Evolutionary conservation across 1,284 basidiomycete genomes (phyloP).

Genomic region (Pascua guehoae): DNA sequence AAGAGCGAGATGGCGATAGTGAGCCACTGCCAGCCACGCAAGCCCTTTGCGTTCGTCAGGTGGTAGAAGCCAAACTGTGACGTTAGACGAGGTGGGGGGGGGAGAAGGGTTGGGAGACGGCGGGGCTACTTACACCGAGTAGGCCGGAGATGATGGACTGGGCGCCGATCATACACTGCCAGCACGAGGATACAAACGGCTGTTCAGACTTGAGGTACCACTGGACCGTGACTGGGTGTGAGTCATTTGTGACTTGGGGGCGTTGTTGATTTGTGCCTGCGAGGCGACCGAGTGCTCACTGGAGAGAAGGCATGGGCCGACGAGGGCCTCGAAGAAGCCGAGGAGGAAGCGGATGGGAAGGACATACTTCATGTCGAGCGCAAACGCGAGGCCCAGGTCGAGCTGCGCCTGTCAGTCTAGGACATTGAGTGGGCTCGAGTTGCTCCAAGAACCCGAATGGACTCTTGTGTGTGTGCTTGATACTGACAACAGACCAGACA

Average conservation of each 20-base stretch:
- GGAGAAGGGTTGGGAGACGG: too few relatives aligned
- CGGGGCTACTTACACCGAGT: not conserved
- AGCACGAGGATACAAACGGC: constrained; percentile 9
- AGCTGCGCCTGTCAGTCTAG: not conserved
- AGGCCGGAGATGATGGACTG: constrained; percentile 6
- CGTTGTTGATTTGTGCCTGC: not conserved
- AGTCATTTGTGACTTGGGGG: not conserved
- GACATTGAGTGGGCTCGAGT: too few relatives aligned
- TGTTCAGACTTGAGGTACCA: constrained; percentile 27
- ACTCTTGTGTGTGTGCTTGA: too few relatives aligned
- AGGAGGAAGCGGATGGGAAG: constrained; percentile 26
- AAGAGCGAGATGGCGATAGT: constrained; percentile 23
- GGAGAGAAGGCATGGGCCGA: constrained; percentile 27
- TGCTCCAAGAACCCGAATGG: too few relatives aligned
- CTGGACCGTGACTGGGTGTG: constrained; percentile 21
- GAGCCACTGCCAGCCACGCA: constrained; percentile 36
- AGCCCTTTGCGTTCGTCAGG: not conserved
- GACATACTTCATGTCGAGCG: constrained; percentile 61
- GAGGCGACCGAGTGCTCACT: not conserved
- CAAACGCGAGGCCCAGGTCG: constrained; percentile 65
- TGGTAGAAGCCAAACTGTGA: constrained; percentile 1
- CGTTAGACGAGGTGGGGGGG: too few relatives aligned
- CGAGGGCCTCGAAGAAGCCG: constrained; percentile 34
- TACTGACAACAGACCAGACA: constrained; percentile 20
- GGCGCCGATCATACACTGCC: constrained; percentile 18